phyloP scores from a whole-genome alignment of 192 early-diverging fungal genomes.

The Umbelopsis sp. region DNA sequence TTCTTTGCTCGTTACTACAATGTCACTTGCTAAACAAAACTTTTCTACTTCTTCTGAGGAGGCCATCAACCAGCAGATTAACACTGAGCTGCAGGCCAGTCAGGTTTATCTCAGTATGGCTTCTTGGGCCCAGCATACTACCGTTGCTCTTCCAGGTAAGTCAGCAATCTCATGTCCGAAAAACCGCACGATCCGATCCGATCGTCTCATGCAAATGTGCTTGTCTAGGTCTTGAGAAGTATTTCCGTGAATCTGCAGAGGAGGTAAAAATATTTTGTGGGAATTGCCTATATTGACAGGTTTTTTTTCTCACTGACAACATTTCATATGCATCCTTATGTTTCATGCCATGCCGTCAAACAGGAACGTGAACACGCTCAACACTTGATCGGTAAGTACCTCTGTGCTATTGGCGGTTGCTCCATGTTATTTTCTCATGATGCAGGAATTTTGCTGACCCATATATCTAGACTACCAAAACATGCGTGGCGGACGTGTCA shows the following conservation, averaged over 20 bases:
- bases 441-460: too few species aligned
- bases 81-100: conserved; percentile 60
- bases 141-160: conserved; percentile 51
- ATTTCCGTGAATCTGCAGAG: conserved; percentile 49
- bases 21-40: conserved; percentile 60
- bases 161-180: too few species aligned
- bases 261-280: conserved; percentile 29
- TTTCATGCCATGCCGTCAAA: background rate
- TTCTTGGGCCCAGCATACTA: conserved; percentile 49
- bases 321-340: background rate
- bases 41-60: conserved; percentile 52
- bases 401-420: too few species aligned
- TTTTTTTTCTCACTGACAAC: conserved; percentile 8
- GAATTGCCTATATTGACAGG: background rate
- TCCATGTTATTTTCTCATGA: too few species aligned
- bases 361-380: conserved; percentile 39
- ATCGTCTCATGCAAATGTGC: background rate
- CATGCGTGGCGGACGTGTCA: conserved; percentile 56
- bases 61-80: conserved; percentile 59
- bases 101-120: conserved; percentile 58
- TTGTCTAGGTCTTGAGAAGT: conserved; percentile 52
- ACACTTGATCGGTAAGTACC: conserved; percentile 31
- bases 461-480: conserved; percentile 50
- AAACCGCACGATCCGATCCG: too few species aligned
- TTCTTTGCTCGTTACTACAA: conserved; percentile 2